phyloP scores from a whole-genome alignment of 192 early-diverging fungal species.

The Coemansia brasiliensis region DNA sequence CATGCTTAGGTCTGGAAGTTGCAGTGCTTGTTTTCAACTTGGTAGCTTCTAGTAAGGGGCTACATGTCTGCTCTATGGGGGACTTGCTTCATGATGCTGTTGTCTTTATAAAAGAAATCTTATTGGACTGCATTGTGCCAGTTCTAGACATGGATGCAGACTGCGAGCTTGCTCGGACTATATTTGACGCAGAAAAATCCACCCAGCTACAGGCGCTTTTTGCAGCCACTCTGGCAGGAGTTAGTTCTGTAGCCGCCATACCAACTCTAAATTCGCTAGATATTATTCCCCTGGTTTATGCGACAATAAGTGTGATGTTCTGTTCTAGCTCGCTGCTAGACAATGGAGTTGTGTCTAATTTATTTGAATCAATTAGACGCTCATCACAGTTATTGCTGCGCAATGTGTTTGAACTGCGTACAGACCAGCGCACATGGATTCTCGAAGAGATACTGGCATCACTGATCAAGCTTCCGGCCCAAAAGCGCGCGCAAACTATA shows the following conservation, averaged over 20 bases:
- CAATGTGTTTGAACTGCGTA: conserved; percentile 32
- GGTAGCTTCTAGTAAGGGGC: conserved; percentile 27
- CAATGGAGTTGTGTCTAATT: conserved; percentile 18
- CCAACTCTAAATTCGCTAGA: conserved; percentile 25
- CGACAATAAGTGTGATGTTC: conserved; percentile 43
- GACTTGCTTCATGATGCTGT: conserved; percentile 32
- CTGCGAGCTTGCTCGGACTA: conserved; percentile 12
- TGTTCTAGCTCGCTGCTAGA: conserved; percentile 29
- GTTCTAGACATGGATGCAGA: conserved; percentile 23
- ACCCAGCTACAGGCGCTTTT: conserved; percentile 23
- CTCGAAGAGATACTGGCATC: conserved; percentile 83
- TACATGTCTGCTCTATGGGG: conserved; percentile 24
- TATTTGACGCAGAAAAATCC: conserved; percentile 2
- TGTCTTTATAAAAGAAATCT: conserved; percentile 32
- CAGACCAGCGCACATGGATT: conserved; percentile 73
- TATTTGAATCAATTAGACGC: conserved; percentile 45
- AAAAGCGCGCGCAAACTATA: conserved; percentile 54
- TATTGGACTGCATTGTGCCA: conserved; percentile 40
- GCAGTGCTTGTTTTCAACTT: conserved; percentile 19
- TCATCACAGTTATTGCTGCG: conserved; percentile 38
- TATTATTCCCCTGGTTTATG: conserved; percentile 43
- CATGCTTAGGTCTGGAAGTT: conserved; percentile 41
- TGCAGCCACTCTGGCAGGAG: conserved; percentile 20
- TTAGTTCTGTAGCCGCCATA: conserved; percentile 16
- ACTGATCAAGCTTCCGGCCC: conserved; percentile 66